These are phyloP conservation scores for Populus deltoides DNA, from an alignment of 345 rosid species.

Conservation along the genomic window DNA sequence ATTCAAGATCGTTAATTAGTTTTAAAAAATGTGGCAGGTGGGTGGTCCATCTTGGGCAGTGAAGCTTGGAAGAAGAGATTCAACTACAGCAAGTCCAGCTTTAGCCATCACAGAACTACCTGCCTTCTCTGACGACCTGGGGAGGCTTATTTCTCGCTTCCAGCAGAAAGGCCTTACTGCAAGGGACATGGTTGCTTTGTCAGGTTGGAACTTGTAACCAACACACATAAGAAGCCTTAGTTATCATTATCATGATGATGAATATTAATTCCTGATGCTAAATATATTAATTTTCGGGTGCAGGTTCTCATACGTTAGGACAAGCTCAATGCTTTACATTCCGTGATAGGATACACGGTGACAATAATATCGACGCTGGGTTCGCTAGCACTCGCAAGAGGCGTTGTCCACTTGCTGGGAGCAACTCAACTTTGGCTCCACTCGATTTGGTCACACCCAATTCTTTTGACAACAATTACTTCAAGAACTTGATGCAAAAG, in stretches of 20 bases:
- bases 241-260: neutral
- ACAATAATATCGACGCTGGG: neutral
- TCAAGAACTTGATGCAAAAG: neutral
- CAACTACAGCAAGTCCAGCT: neutral
- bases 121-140: slow-evolving; percentile 12
- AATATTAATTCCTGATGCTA: neutral
- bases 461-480: neutral
- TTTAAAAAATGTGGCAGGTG: neutral
- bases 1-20: no score
- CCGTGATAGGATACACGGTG: neutral
- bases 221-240: neutral
- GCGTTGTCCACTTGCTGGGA: neutral
- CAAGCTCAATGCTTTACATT: slow-evolving; percentile 9
- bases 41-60: neutral
- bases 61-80: neutral
- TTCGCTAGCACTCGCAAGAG: neutral
- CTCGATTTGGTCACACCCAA: neutral
- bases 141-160: slow-evolving; percentile 17
- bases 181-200: slow-evolving; percentile 35
- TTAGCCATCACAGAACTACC: slow-evolving; percentile 25
- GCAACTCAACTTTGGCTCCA: neutral
- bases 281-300: neutral
- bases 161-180: slow-evolving; percentile 28
- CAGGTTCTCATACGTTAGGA: slow-evolving; percentile 1
- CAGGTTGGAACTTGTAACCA: neutral